A percentile compares a stretch with the other conserved stretches of the same genome.
phyloP scores from a whole-genome alignment of 148 eudicot species.

The Rhododendron molle region DNA sequence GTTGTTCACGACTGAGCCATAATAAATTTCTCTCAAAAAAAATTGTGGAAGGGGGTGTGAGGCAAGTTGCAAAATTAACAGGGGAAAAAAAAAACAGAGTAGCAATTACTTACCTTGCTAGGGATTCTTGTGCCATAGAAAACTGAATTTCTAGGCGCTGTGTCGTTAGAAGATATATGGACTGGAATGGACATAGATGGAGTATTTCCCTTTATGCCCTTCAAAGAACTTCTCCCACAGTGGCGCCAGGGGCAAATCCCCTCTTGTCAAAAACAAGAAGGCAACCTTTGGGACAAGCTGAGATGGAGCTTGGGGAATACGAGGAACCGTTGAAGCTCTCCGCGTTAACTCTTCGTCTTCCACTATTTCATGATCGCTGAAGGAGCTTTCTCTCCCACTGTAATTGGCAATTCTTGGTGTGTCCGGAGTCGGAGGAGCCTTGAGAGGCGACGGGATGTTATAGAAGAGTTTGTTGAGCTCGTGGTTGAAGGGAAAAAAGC shows the following conservation, averaged over 20 bases:
- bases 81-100: background rate
- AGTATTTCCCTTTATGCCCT: conserved; percentile 49
- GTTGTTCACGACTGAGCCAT: no score
- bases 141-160: conserved; percentile 31
- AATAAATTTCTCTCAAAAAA: no score
- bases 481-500: background rate
- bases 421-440: background rate
- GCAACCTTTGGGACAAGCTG: conserved; percentile 49
- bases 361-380: conserved; percentile 13
- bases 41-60: no score
- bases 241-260: conserved; percentile 55
- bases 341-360: conserved; percentile 47
- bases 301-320: conserved; percentile 11
- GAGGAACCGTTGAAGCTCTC: conserved; percentile 54
- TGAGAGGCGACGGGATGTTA: background rate
- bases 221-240: conserved; percentile 67
- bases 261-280: conserved; percentile 63
- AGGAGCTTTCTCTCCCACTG: background rate
- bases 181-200: conserved; percentile 60
- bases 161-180: conserved; percentile 45
- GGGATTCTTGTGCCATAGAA: conserved; percentile 58
- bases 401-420: background rate
- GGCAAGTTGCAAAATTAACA: background rate
- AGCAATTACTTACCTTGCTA: conserved; percentile 43
- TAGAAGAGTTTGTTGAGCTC: conserved; percentile 1